phyloP scores from a whole-genome alignment of 1,284 basidiomycete genomes.

The Moniliella sp. region DNA sequence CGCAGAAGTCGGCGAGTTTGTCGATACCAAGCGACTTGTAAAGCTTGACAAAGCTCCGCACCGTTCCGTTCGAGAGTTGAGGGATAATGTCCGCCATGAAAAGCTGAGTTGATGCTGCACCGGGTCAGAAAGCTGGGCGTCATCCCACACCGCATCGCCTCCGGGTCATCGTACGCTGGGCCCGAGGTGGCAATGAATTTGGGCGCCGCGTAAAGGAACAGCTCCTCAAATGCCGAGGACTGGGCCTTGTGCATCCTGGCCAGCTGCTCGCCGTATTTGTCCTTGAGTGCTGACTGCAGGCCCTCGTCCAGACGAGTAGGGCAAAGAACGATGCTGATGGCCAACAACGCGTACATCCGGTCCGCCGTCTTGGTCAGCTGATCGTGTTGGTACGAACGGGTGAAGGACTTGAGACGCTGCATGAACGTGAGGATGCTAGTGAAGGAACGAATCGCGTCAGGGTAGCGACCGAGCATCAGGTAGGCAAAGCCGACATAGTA shows the following conservation, averaged over 20 bases:
- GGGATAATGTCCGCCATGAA: conserved; percentile 61
- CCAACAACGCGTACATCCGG: conserved; percentile 85
- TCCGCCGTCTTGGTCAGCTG: conserved; percentile 95
- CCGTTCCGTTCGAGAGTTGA: conserved; percentile 56
- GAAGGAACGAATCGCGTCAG: conserved; percentile 80
- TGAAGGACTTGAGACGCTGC: conserved; percentile 47
- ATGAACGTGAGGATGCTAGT: conserved; percentile 60
- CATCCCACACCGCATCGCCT: conserved; percentile 43
- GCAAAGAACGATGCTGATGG: conserved; percentile 73
- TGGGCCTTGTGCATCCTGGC: conserved; percentile 53
- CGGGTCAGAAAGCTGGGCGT: conserved; percentile 44
- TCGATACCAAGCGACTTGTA: conserved; percentile 78
- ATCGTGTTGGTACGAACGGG: conserved; percentile 82
- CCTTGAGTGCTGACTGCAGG: conserved; percentile 73
- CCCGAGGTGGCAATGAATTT: conserved; percentile 79
- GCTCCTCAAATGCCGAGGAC: conserved; percentile 56
- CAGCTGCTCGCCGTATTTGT: conserved; percentile 77
- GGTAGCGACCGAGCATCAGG: conserved; percentile 75
- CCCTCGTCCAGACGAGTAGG: conserved; percentile 79
- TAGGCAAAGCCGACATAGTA: conserved; percentile 93
- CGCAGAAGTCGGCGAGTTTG: conserved; percentile 72
- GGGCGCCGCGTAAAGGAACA: conserved; percentile 79
- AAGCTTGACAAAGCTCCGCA: conserved; percentile 76
- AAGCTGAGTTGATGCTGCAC: conserved; percentile 60
- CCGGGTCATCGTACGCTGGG: conserved; percentile 67